Evolutionary conservation across 1,284 basidiomycete genomes (phyloP).

Genomic region (Pholiota adiposa): DNA sequence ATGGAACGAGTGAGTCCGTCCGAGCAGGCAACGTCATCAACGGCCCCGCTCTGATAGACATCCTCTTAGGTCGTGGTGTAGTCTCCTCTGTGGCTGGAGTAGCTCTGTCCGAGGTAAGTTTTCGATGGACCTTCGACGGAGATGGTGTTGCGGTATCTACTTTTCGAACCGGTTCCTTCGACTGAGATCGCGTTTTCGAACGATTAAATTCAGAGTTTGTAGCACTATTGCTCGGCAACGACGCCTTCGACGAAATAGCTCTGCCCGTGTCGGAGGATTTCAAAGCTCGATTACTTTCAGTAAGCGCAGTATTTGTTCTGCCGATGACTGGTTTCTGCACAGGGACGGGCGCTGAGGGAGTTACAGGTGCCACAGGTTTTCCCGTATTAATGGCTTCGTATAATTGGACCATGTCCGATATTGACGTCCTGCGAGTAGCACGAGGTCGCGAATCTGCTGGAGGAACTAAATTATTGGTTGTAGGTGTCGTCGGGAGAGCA

Average conservation of each 20-base stretch:
- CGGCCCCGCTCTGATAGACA: conserved; percentile 22
- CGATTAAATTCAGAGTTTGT: not conserved
- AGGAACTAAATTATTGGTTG: conserved; percentile 41
- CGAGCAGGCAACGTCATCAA: conserved; percentile 13
- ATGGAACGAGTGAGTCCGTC: conserved; percentile 6
- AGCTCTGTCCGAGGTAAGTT: conserved; percentile 16
- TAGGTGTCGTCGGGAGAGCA: conserved; percentile 25
- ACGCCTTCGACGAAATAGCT: conserved; percentile 9
- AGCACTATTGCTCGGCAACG: conserved; percentile 9
- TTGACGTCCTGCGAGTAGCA: conserved; percentile 65
- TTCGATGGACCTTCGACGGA: conserved; percentile 17
- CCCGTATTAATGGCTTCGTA: conserved; percentile 65
- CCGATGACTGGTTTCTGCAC: conserved; percentile 22
- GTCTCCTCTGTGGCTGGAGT: conserved; percentile 15
- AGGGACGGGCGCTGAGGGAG: conserved; percentile 33
- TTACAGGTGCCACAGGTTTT: conserved; percentile 28
- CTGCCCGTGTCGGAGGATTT: conserved; percentile 18
- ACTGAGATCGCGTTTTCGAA: conserved; percentile 1
- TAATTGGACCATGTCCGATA: conserved; percentile 80
- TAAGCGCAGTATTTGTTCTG: conserved; percentile 12
- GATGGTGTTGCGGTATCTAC: conserved; percentile 12
- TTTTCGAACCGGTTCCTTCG: conserved; percentile 12
- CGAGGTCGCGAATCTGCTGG: conserved; percentile 46
- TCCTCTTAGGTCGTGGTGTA: conserved; percentile 17
- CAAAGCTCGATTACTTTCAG: conserved; percentile 21